Percentiles rank a stretch among this genome's conserved stretches.
Evolutionary conservation across 257 asterid genomes (phyloP).

Genomic region (Solanum rostratum): DNA sequence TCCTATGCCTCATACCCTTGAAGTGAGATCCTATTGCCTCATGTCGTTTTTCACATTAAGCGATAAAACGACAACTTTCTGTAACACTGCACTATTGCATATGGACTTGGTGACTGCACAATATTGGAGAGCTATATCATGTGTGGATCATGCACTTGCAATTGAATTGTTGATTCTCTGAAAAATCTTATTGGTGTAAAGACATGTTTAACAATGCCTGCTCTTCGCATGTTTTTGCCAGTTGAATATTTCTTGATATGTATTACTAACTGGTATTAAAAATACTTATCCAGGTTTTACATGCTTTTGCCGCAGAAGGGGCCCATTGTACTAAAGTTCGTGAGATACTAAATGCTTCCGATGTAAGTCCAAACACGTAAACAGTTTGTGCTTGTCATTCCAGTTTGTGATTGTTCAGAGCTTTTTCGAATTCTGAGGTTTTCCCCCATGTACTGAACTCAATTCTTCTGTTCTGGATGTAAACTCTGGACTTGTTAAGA

Average conservation of each 20-base stretch:
- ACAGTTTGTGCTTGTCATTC: not conserved
- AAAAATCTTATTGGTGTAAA: not conserved
- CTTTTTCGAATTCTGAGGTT: not conserved
- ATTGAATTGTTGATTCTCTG: not conserved
- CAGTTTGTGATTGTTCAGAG: not conserved
- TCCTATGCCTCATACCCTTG: not conserved
- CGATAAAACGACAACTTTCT: not conserved
- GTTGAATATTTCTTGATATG: not conserved
- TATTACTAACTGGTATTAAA: not conserved
- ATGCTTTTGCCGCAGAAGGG: slow-evolving; percentile 96
- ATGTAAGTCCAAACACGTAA: slow-evolving; percentile 40
- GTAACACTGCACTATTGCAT: not conserved
- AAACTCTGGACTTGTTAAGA: not conserved
- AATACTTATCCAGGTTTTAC: slow-evolving; percentile 55
- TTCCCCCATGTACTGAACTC: not conserved
- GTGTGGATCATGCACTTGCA: not conserved
- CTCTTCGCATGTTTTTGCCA: not conserved
- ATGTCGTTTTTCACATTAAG: not conserved
- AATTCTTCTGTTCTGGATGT: not conserved
- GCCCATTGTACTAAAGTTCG: slow-evolving; percentile 87
- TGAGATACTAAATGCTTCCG: slow-evolving; percentile 66
- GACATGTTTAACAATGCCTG: not conserved
- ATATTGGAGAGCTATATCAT: not conserved
- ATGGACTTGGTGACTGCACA: not conserved
- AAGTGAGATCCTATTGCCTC: not conserved